Evolutionary conservation across 768 basidiomycete species (phyloP), one percentile per base, ranked within the genome.

Genomic region (Sporobolomyces phaffii): DNA sequence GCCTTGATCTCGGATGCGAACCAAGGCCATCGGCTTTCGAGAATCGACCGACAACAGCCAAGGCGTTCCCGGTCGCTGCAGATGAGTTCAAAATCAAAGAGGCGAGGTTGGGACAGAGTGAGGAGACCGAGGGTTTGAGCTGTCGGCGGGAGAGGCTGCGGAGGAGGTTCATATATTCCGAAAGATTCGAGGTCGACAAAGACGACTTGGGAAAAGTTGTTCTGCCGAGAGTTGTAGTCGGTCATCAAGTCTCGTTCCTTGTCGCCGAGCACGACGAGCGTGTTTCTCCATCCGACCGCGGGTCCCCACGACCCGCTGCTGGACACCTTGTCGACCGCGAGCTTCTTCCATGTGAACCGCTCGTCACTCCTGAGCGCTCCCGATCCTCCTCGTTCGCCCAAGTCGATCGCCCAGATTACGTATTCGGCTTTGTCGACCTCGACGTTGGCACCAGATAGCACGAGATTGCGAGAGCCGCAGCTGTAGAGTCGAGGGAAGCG

Each of bases 21-120:
- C 94, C 94, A 99, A 1, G 88, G 85, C 94, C 94, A 98, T 38
- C 92, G 83, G 38, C 90, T 87, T 75, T 91, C 88, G 36, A 99
- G 80, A 24, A 90, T 77, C 76, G 83, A 85, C 49, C 90, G 83
- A 31, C 91, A 91, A 75, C 90, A 92, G 57, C 83, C 79, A 64
- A 98, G 83, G 71, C 83, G 84, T 65, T 90, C 82, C 3, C 89
- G 90, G 77, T 97, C 94, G 73, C 93, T 90, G 75, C 90, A 93
- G 14, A 96, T 79, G 64, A 98, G 81, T 74, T 92, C 90, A 72
- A 94, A 97, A 78, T 99, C 94, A 2, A 88, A 52, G 1, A 70
- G 47, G 33, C 58, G 56, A 8, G 72, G 62, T 31, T 62, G 61
- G 15, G 51, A 49, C 15, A 97, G 80, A 45, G 87, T 86, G 11